Evolutionary conservation across 2,329 filamentous ascomycete genomes (phyloP).

Genomic region (Scytalidium sp.): DNA sequence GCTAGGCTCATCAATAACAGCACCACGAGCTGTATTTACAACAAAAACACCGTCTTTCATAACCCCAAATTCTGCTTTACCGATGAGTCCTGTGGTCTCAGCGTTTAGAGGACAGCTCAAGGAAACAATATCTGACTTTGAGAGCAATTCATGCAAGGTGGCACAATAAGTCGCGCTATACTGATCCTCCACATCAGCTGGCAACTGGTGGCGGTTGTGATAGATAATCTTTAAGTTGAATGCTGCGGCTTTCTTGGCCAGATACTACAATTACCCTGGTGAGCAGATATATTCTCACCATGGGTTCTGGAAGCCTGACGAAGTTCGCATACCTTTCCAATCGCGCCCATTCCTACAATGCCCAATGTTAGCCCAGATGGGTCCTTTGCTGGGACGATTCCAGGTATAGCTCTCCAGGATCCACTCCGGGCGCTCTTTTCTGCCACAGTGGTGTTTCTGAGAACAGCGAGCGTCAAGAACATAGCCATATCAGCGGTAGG

Average conservation of each 20-base stretch:
- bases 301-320: no score
- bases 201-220: conserved; percentile 4
- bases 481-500: conserved; percentile 50
- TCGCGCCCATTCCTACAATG: conserved; percentile 80
- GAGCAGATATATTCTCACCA: no score
- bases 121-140: conserved; percentile 68
- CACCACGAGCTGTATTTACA: conserved; percentile 76
- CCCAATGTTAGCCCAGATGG: conserved; percentile 44
- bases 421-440: conserved; percentile 35
- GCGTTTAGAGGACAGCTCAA: conserved; percentile 76
- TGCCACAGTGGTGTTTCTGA: conserved; percentile 41
- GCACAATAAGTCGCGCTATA: conserved; percentile 1
- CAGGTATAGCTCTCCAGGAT: conserved; percentile 35
- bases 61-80: conserved; percentile 58
- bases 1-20: conserved; percentile 75
- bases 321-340: conserved; percentile 52
- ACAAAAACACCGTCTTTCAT: conserved; percentile 76
- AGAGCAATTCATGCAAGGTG: conserved; percentile 65
- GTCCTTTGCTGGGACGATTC: conserved; percentile 35
- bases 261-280: no score
- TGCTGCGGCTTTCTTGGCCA: conserved; percentile 59
- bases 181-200: neutral
- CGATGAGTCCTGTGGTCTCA: conserved; percentile 72
- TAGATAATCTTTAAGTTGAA: conserved; percentile 75
- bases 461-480: conserved; percentile 41